Evolutionary conservation across 2,329 filamentous ascomycete genomes (phyloP), one percentile per base, ranked within the genome.

Genomic region (Diaporthe amygdali): DNA sequence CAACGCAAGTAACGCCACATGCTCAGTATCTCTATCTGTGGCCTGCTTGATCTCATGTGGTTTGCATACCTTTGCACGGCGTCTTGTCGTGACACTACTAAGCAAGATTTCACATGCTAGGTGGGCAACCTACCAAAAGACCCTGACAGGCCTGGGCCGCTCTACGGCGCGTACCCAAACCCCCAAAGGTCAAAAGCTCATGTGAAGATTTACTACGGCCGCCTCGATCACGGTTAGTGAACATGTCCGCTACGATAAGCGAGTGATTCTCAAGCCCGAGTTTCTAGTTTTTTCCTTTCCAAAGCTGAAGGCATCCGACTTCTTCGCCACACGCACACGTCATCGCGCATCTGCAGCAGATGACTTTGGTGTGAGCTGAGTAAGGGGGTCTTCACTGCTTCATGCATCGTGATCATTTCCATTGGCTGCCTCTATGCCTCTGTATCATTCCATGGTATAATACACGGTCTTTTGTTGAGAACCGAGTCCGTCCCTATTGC

Each of bases 391-490:
- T 49, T 64, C 44, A 49, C 59, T 68, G 14, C 27, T 56, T 66
- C 30, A 25, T 61, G 37, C 44, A 41, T 66, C 68, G 66, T 72
- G 64, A 61, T 69, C 64, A 67, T 69, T 61, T 69, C 51, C 49
- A 39, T 72, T 68, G 64, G 54, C 54, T 66, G 64, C 51, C 71
- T 72, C 71, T 69, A 68, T 59, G 71, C 64, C 64, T 54, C 56
- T 47, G 47, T 56, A 41, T 68, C 20, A 64, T 69, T 30, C 56
- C 63, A 64, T 71, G 74, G 74, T 76, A 77, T 77, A 64, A 75
- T 77, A 77, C 77, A 77, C 74, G 71, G 63, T 70, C 52, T 72
- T 17, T 68, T 54, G 54, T 66, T 54, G 37, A 30, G 70, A 44
- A 67, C 39, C 39, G 47, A 66, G 34, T 30, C 49, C 64, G 47